Evolutionary conservation across 169 alveolate genomes (phyloP).

Genomic region (Eimeria falciformis): DNA sequence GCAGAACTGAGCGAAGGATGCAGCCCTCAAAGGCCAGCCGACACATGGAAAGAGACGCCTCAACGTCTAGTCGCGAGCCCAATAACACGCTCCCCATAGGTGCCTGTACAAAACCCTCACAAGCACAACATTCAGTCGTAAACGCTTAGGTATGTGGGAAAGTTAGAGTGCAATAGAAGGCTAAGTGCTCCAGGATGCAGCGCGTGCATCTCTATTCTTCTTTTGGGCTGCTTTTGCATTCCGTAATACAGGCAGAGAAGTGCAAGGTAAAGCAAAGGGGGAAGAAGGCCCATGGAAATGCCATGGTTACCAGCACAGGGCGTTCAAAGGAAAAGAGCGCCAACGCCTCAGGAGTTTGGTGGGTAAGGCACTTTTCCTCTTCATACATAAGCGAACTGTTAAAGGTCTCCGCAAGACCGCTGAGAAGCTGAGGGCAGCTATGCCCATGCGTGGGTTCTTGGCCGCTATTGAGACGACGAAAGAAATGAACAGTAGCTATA

Average conservation of each 20-base stretch:
- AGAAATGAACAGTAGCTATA: constrained; percentile 53
- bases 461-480: background rate
- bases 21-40: constrained; percentile 28
- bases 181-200: no score
- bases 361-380: background rate
- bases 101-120: background rate
- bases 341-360: background rate
- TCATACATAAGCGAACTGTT: background rate
- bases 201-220: no score
- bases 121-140: no score
- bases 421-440: background rate
- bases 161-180: no score
- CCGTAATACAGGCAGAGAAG: no score
- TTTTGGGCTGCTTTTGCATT: no score
- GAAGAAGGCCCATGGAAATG: no score
- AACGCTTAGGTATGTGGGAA: no score
- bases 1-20: background rate
- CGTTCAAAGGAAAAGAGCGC: background rate
- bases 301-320: background rate
- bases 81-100: constrained; percentile 3
- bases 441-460: background rate
- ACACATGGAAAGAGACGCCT: background rate
- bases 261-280: no score
- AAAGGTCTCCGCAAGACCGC: background rate
- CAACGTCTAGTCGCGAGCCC: constrained; percentile 7